These are phyloP conservation scores for Mimosa pudica DNA, from an alignment of 306 rosid species.

Conservation along the genomic window DNA sequence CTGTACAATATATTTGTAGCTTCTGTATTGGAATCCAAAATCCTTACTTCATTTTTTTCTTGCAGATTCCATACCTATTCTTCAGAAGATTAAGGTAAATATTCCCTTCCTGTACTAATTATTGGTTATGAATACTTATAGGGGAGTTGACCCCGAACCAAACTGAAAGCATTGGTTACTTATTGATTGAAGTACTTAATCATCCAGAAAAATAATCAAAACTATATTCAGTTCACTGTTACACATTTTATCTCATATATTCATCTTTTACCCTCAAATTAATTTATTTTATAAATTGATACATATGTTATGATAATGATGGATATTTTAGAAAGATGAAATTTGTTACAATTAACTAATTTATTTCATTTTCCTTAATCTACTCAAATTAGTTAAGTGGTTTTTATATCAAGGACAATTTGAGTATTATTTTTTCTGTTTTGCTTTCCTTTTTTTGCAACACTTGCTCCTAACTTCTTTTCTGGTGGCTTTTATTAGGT, in stretches of 20 bases:
- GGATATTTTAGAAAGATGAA: too few relatives aligned
- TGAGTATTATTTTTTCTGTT: neutral
- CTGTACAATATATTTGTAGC: neutral
- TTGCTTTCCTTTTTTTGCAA: conserved; percentile 18
- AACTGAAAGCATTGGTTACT: neutral
- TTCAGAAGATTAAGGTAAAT: conserved; percentile 37
- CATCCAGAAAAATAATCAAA: neutral
- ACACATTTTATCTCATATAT: neutral
- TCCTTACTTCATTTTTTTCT: conserved; percentile 8
- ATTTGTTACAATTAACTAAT: too few relatives aligned
- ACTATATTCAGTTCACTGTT: neutral
- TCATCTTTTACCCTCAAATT: too few relatives aligned
- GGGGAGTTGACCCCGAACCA: too few relatives aligned
- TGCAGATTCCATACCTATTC: conserved; percentile 36
- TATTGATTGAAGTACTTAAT: conserved; percentile 15
- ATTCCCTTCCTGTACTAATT: neutral
- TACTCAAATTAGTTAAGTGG: too few relatives aligned
- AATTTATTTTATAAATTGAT: too few relatives aligned
- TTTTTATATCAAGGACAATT: too few relatives aligned
- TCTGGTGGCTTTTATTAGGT: conserved; percentile 28
- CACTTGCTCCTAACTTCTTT: conserved; percentile 9
- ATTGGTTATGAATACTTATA: neutral
- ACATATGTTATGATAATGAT: too few relatives aligned
- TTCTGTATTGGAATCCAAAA: neutral
- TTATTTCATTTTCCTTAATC: too few relatives aligned